Evolutionary conservation across 2,329 filamentous ascomycete genomes (phyloP), one percentile per base, ranked within the genome.

Genomic region (Diaporthe vaccinii): DNA sequence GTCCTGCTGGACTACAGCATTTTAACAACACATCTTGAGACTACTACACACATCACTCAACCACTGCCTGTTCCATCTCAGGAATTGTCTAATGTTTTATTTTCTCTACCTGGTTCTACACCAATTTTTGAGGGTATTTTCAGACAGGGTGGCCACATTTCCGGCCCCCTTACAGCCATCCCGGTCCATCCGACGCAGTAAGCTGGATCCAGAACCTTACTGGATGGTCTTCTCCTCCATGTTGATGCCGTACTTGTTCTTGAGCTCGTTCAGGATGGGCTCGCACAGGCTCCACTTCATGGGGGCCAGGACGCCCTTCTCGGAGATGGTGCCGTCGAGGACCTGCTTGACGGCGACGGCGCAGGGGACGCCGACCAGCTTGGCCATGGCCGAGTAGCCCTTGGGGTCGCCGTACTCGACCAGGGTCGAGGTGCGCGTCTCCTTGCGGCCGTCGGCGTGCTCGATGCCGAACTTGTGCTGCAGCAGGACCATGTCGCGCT

Each of bases 391-490:
- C 5, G 90, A 93, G 87, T 96, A 97, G 46, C 93, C 94, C 79
- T 91, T 79, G 75, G 93, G 93, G 81, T 92, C 92, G 83, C 95
- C 95, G 84, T 97, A 96, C 83, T 97, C 95, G 82, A 88, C 89
- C 22, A 98, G 90, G 1, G 95, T 98, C 57, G 93, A 95, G 34
- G 94, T 96, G 78, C 93, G 89, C 59, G 92, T 95, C 87, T 97
- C 92, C 83, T 90, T 91, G 82, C 86, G 90, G 80, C 95, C 95
- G 82, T 97, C 93, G 85, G 93, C 92, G 85, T 93, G 88, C 88
- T 97, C 94, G 79, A 98, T 94, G 83, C 92, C 92, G 83, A 98
- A 97, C 86, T 91, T 93, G 87, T 95, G 93, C 87, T 95, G 93
- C 44, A 95, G 89, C 86, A 94, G 91, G 78, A 97, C 94, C 78